Evolutionary conservation across 257 asterid species (phyloP).

Genomic region (Cynanchum wilfordii): DNA sequence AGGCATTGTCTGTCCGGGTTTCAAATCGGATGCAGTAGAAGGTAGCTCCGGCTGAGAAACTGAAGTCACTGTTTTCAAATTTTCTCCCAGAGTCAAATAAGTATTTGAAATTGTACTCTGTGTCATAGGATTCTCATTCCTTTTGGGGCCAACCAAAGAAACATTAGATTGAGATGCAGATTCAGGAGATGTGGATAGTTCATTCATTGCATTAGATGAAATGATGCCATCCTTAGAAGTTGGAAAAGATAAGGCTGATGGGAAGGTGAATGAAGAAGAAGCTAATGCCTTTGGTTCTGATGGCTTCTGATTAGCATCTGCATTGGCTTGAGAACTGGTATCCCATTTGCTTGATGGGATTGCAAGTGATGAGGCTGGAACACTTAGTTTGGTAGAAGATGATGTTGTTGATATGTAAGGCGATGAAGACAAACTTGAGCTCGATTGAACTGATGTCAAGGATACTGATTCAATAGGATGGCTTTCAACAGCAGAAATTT

Average conservation of each 20-base stretch:
- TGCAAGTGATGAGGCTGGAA: slow-evolving; percentile 29
- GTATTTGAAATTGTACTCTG: slow-evolving; percentile 13
- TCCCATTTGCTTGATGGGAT: slow-evolving; percentile 12
- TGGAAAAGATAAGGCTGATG: slow-evolving; percentile 29
- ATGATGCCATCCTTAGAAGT: slow-evolving; percentile 21
- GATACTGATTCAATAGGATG: slow-evolving; percentile 20
- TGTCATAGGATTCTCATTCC: slow-evolving; percentile 21
- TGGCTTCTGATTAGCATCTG: slow-evolving; percentile 26
- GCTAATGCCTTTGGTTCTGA: slow-evolving; percentile 34
- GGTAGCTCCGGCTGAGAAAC: slow-evolving; percentile 31
- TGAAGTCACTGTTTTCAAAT: slow-evolving; percentile 29
- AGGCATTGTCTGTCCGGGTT: slow-evolving; percentile 25
- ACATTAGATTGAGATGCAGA: slow-evolving; percentile 30
- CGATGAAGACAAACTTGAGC: slow-evolving; percentile 24
- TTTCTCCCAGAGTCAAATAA: slow-evolving; percentile 30
- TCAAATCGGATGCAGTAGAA: slow-evolving; percentile 24
- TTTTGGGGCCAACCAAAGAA: slow-evolving; percentile 24
- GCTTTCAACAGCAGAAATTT: slow-evolving; percentile 26
- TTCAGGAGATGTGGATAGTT: slow-evolving; percentile 28
- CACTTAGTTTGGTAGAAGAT: slow-evolving; percentile 37
- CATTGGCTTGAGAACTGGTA: slow-evolving; percentile 34
- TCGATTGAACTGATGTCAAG: slow-evolving; percentile 1
- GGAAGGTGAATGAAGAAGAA: slow-evolving; percentile 26
- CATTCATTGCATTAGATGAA: slow-evolving; percentile 27
- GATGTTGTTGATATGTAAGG: slow-evolving; percentile 28